Percentiles rank a stretch among this genome's conserved stretches.
phyloP scores from a whole-genome alignment of 129 eudicot genomes.

The Mikania micrantha region DNA sequence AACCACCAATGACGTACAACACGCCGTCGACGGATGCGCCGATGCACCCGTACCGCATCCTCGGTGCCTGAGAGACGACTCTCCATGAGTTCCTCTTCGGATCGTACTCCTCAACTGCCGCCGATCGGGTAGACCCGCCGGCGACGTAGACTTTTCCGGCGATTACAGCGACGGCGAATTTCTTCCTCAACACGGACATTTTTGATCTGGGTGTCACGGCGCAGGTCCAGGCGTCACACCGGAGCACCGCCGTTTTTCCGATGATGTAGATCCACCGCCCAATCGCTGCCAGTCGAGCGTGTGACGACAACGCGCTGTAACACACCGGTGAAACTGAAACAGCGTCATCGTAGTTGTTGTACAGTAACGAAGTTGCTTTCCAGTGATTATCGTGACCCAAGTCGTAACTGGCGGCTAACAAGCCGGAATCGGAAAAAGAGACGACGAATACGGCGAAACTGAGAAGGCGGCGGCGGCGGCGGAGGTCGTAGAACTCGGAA shows the following conservation, averaged over 20 bases:
- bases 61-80: slow-evolving; percentile 58
- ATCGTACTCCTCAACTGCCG: slow-evolving; percentile 74
- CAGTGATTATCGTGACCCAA: slow-evolving; percentile 30
- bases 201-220: slow-evolving; percentile 28
- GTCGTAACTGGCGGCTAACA: slow-evolving; percentile 30
- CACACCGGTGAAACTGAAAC: slow-evolving; percentile 17
- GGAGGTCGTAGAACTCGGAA: slow-evolving; percentile 44
- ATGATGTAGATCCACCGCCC: slow-evolving; percentile 54
- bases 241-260: slow-evolving; percentile 44
- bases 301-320: slow-evolving; percentile 22
- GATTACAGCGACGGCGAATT: slow-evolving; percentile 61
- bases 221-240: slow-evolving; percentile 73
- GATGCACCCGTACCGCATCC: slow-evolving; percentile 73
- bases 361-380: slow-evolving; percentile 26
- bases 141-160: slow-evolving; percentile 61
- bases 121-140: slow-evolving; percentile 53
- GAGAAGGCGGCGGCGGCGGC: slow-evolving; percentile 53
- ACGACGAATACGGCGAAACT: slow-evolving; percentile 46
- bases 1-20: slow-evolving; percentile 70
- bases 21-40: slow-evolving; percentile 65
- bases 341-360: neutral
- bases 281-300: slow-evolving; percentile 49
- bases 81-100: slow-evolving; percentile 50
- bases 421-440: slow-evolving; percentile 38
- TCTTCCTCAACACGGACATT: slow-evolving; percentile 54